Conservation (phyloP, 768 basidiomycete genomes). For the Podaxis sp. region DNA sequence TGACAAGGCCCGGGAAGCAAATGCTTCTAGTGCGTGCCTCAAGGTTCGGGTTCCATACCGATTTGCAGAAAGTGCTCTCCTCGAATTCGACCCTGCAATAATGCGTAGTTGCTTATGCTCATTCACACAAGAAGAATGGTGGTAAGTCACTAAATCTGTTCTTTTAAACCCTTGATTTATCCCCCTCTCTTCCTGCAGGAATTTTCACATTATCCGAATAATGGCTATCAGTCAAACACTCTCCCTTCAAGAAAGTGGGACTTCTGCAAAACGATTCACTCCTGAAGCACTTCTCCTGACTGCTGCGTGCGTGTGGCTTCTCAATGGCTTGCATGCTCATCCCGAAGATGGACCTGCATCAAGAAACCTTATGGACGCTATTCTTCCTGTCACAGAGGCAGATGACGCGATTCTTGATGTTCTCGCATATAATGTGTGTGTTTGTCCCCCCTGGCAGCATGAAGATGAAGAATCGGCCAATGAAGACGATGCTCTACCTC, state of each 20-base stretch:
- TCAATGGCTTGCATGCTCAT: conserved; percentile 10
- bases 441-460: background rate
- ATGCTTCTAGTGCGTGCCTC: background rate
- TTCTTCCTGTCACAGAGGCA: conserved; percentile 11
- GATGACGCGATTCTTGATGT: background rate
- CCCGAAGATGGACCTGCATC: conserved; percentile 18
- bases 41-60: conserved; percentile 13
- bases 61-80: no score
- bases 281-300: conserved; percentile 16
- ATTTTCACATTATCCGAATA: background rate
- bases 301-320: conserved; percentile 17
- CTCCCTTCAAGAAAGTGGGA: background rate
- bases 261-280: background rate
- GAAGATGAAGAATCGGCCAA: background rate
- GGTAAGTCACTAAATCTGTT: no score
- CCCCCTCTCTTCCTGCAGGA: no score
- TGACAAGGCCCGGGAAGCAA: background rate
- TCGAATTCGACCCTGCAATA: no score
- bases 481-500: no score
- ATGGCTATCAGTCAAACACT: background rate
- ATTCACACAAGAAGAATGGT: no score
- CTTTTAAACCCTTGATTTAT: no score
- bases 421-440: background rate
- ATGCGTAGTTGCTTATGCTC: no score
- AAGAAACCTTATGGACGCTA: conserved; percentile 18